Percentiles rank a stretch among this genome's conserved stretches.
Conservation (phyloP, 345 rosid species). For the Corymbia maculata region DNA sequence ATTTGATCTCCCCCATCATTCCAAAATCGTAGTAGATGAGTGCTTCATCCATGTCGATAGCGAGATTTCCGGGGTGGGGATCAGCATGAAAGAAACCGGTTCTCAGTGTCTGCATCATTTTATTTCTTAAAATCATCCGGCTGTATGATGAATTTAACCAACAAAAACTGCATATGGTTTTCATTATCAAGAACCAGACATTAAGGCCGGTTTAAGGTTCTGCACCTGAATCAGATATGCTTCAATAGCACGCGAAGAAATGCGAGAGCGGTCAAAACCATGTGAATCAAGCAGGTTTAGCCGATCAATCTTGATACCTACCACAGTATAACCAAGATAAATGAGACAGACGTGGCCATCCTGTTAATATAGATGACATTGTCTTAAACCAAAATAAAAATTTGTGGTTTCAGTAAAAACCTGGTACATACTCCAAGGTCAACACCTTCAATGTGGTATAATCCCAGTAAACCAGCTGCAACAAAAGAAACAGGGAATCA, state of each 20-base stretch:
- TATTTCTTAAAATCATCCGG: not conserved
- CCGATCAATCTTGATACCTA: conserved; percentile 78
- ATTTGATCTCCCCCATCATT: conserved; percentile 96
- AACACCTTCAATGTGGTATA: conserved; percentile 83
- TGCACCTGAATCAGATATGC: conserved; percentile 90
- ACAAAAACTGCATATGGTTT: not conserved
- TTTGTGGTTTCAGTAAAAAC: conserved; percentile 27
- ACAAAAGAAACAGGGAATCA: not conserved
- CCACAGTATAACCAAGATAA: not conserved
- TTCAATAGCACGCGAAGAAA: conserved; percentile 79
- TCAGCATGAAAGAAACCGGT: conserved; percentile 99
- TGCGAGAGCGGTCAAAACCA: conserved; percentile 54
- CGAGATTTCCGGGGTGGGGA: conserved; percentile 98
- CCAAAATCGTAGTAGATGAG: conserved; percentile 93
- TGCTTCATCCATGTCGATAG: conserved; percentile 71
- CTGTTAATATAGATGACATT: not conserved
- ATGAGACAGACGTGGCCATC: not conserved
- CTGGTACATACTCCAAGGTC: conserved; percentile 98
- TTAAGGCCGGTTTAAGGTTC: not conserved
- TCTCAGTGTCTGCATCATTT: conserved; percentile 51
- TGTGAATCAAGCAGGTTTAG: conserved; percentile 50
- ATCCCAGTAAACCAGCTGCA: conserved; percentile 87
- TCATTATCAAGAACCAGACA: not conserved
- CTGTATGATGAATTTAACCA: not conserved
- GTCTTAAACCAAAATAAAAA: not conserved